Percentiles rank a stretch among this genome's conserved stretches.
phyloP scores from a whole-genome alignment of 768 basidiomycete genomes.

The Amanita phalloides region DNA sequence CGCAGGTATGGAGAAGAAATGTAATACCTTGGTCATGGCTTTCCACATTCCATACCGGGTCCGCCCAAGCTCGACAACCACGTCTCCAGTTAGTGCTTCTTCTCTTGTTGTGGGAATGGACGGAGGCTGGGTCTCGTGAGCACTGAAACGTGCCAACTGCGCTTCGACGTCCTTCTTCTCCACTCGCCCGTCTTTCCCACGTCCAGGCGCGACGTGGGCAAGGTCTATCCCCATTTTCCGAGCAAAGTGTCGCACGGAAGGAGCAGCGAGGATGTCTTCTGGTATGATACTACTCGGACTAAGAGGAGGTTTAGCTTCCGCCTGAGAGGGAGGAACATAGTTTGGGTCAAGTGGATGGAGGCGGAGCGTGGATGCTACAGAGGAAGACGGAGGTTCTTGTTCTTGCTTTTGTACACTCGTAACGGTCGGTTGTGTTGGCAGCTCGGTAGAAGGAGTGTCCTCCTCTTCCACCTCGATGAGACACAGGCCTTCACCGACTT shows the following conservation, averaged over 20 bases:
- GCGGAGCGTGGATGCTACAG: conserved; percentile 10
- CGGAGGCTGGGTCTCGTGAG: no score
- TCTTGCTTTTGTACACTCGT: not conserved
- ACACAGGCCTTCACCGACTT: conserved; percentile 72
- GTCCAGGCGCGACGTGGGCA: conserved; percentile 44
- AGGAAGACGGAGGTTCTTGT: not conserved
- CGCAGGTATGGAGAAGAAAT: not conserved
- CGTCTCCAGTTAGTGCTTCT: conserved; percentile 24
- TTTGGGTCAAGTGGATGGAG: conserved; percentile 62
- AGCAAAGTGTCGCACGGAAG: conserved; percentile 73
- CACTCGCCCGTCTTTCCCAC: conserved; percentile 64
- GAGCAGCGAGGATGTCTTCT: conserved; percentile 50
- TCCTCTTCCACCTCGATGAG: conserved; percentile 66
- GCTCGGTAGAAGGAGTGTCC: not conserved
- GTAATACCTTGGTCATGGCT: conserved; percentile 69
- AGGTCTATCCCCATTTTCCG: conserved; percentile 56
- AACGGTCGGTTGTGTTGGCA: not conserved
- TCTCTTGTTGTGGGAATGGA: not conserved
- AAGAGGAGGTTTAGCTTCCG: conserved; percentile 4
- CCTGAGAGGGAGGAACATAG: conserved; percentile 11
- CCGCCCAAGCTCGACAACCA: conserved; percentile 61
- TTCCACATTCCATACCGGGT: conserved; percentile 85
- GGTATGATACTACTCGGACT: conserved; percentile 8
- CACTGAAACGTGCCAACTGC: conserved; percentile 26
- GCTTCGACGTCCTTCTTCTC: conserved; percentile 67